These are phyloP conservation scores for Zymoseptoria crescenta DNA, from an alignment of 2,329 filamentous ascomycete genomes.

Conservation along the genomic window DNA sequence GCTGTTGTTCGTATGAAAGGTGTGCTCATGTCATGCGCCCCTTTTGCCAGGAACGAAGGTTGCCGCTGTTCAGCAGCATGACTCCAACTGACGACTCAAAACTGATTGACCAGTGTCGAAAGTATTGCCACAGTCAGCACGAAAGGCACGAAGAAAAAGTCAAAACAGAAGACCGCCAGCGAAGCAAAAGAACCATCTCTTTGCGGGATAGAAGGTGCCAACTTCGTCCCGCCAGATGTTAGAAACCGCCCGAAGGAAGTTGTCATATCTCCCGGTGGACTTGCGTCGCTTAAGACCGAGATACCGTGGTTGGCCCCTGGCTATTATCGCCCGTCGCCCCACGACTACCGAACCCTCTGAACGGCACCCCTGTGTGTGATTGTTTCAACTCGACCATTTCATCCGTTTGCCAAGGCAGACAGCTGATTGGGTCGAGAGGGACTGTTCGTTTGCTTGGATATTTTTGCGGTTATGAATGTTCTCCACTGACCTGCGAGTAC, in stretches of 20 bases:
- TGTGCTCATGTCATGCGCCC: too few species aligned
- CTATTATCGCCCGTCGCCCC: background rate
- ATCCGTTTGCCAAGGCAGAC: background rate
- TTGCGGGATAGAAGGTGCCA: background rate
- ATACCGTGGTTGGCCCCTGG: background rate
- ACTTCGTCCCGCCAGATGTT: background rate
- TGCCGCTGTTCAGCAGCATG: too few species aligned
- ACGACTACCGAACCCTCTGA: background rate
- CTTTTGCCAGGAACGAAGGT: too few species aligned
- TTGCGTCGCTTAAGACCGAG: background rate
- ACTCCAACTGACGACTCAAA: too few species aligned
- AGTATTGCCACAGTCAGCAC: background rate
- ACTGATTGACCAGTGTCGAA: background rate
- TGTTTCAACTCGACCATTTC: background rate
- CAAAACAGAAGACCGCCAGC: background rate
- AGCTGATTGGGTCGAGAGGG: background rate
- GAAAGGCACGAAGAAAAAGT: background rate
- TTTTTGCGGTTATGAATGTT: background rate
- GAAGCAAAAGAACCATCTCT: background rate
- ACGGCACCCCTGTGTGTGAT: background rate
- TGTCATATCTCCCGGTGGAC: background rate
- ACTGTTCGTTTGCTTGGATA: background rate
- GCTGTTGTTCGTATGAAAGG: too few species aligned
- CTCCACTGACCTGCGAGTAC: background rate
- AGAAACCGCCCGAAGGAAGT: background rate